Conservation (phyloP, 1,284 basidiomycete genomes). For the Lentinus polychrous region DNA sequence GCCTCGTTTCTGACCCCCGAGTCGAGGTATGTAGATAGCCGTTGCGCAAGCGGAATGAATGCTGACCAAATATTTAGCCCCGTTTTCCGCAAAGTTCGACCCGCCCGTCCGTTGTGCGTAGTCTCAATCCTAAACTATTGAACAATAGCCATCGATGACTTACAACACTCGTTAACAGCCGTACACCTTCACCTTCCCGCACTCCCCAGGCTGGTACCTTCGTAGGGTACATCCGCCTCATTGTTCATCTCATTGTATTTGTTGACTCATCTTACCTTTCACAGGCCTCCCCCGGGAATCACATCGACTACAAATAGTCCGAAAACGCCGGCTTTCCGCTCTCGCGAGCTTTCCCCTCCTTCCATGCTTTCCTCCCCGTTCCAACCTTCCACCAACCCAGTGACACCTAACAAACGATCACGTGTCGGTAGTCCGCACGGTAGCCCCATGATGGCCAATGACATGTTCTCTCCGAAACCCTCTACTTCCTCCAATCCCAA, state of each 20-base stretch:
- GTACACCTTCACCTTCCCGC: conserved; percentile 7
- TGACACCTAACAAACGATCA: conserved; percentile 12
- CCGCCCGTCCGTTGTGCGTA: conserved; percentile 13
- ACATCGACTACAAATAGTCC: conserved; percentile 4
- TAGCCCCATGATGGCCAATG: conserved; percentile 21
- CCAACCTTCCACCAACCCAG: conserved; percentile 13
- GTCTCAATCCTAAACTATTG: too few species aligned
- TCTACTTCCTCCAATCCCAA: conserved; percentile 22
- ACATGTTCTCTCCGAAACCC: conserved; percentile 28
- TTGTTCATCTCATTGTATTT: neutral
- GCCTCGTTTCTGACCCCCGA: conserved; percentile 45
- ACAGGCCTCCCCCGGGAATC: conserved; percentile 1
- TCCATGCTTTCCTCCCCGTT: conserved; percentile 29
- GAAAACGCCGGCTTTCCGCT: conserved; percentile 13
- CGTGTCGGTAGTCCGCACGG: conserved; percentile 15
- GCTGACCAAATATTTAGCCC: conserved; percentile 14
- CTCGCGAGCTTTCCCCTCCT: conserved; percentile 15
- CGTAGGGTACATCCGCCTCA: conserved; percentile 3
- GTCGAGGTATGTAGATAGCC: conserved; percentile 28
- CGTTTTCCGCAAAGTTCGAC: conserved; percentile 18
- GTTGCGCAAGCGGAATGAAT: neutral
- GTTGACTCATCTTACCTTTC: neutral
- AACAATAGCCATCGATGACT: neutral
- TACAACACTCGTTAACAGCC: neutral
- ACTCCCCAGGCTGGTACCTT: conserved; percentile 6